These are phyloP conservation scores for Trichoderma virens DNA, from an alignment of 495 filamentous ascomycete species.

Conservation along the genomic window DNA sequence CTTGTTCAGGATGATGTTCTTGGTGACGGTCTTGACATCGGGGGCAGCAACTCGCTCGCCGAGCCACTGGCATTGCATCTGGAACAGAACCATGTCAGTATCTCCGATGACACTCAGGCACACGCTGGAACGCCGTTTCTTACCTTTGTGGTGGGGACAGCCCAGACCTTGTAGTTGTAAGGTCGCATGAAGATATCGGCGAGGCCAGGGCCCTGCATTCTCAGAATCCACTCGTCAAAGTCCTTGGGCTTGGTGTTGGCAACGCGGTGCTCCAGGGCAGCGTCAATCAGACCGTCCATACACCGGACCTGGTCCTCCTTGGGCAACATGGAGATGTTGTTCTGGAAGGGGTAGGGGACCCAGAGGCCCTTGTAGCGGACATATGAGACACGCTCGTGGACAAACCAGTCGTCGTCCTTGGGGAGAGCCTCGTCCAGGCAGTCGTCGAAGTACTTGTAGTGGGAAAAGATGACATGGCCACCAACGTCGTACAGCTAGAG, in stretches of 20 bases:
- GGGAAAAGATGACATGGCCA: conserved; percentile 99
- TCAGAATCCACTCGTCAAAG: conserved; percentile 98
- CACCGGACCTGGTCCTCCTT: conserved; percentile 95
- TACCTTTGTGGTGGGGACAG: conserved; percentile 96
- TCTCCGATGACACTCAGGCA: neutral
- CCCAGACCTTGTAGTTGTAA: conserved; percentile 99
- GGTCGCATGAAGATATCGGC: conserved; percentile 98
- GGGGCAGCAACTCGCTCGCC: conserved; percentile 97
- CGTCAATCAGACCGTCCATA: conserved; percentile 96
- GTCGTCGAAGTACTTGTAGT: conserved; percentile 99
- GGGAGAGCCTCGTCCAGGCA: conserved; percentile 95
- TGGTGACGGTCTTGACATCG: conserved; percentile 89
- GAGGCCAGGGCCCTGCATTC: conserved; percentile 83
- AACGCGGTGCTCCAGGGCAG: conserved; percentile 76
- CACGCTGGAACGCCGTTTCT: conserved; percentile 12
- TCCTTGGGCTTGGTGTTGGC: conserved; percentile 83
- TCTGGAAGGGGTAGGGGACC: conserved; percentile 99
- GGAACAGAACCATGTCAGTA: conserved; percentile 9
- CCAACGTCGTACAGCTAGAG: conserved; percentile 94
- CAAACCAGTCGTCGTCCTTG: conserved; percentile 90
- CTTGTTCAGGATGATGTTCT: conserved; percentile 93
- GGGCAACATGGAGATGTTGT: conserved; percentile 98
- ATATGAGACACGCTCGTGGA: conserved; percentile 96
- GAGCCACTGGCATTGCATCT: conserved; percentile 99
- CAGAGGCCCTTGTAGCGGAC: conserved; percentile 92